These are phyloP conservation scores for Globisporangium apiculatum DNA, from an alignment of 352 stramenopile genomes.

Conservation along the genomic window DNA sequence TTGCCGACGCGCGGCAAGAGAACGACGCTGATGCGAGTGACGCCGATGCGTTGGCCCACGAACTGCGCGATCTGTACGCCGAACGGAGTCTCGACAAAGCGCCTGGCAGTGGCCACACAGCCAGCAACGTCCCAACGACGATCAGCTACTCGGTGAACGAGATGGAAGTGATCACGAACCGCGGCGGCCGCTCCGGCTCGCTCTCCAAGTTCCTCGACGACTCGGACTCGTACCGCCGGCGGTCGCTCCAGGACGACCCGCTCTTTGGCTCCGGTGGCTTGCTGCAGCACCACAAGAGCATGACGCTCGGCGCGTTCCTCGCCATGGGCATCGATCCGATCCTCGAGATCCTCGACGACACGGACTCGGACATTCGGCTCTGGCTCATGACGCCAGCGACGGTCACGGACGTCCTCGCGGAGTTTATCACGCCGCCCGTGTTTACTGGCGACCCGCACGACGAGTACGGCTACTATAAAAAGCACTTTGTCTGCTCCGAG, in stretches of 20 bases:
- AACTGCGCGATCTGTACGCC: conserved; percentile 15
- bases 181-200: conserved; percentile 53
- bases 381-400: conserved; percentile 79
- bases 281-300: conserved; percentile 48
- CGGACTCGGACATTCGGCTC: conserved; percentile 75
- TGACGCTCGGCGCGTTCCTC: conserved; percentile 59
- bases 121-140: conserved; percentile 32
- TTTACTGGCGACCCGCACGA: conserved; percentile 73
- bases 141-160: conserved; percentile 79
- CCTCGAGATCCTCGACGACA: conserved; percentile 80
- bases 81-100: conserved; percentile 7
- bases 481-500: conserved; percentile 84
- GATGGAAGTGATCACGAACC: conserved; percentile 81
- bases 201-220: conserved; percentile 81
- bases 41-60: conserved; percentile 16
- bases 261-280: conserved; percentile 19
- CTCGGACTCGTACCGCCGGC: conserved; percentile 57
- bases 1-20: conserved; percentile 23
- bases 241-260: conserved; percentile 69
- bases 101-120: neutral
- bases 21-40: conserved; percentile 8
- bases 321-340: conserved; percentile 83
- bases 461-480: conserved; percentile 88
- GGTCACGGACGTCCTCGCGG: conserved; percentile 66
- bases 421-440: conserved; percentile 76